Base-by-base conservation (phyloP, 495 filamentous ascomycete species). In the Polyplosphaeria fusca region DNA sequence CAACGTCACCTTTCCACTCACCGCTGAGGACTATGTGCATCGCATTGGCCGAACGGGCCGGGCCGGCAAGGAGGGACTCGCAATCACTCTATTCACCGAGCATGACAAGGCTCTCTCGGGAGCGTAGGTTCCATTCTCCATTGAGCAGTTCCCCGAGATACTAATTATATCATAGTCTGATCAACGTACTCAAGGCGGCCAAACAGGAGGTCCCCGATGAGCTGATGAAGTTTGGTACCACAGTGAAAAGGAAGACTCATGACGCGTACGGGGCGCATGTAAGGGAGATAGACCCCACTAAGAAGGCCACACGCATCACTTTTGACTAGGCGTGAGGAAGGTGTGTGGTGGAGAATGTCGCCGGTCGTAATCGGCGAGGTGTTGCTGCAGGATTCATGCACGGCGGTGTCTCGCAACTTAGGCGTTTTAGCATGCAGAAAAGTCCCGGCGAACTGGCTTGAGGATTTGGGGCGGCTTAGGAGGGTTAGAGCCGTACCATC, bases 231-330 rank as follows among this genome's bases (percentile, higher is more conserved):
- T 98, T 95, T 59, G 93, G 93, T 49, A 92, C 88, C n/a, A 96
- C 91, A 13, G 93, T 98, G 26, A 97, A 96, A 80, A 95, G 94
- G 79, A 97, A 96, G 88, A 82, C 81, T 38, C 92, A 98, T 71
- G 87, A 87, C 49, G 84, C 84, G 7, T 98, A 96, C 68, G 93
- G 93, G 40, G 88, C 89, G 0, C 96, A 96, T 66, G 94, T 82
- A 76, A 95, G 91, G 70, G 88, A 96, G 37, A 63, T 72, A 32
- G 87, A 86, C 55, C 82, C 80, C 47, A 84, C 77, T 68, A 88
- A 91, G 75, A 82, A 87, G 68, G 87, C 87, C 0, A 94, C 86
- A 52, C 97, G 95, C 78, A 96, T 96, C 67, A 89, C 79, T 28
- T 97, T 97, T 70, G 89, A 95, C 69, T 85, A 63, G 32, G 12